Evolutionary conservation across 164 flowering plant genomes (phyloP).

Genomic region (Nelumbo lutea): DNA sequence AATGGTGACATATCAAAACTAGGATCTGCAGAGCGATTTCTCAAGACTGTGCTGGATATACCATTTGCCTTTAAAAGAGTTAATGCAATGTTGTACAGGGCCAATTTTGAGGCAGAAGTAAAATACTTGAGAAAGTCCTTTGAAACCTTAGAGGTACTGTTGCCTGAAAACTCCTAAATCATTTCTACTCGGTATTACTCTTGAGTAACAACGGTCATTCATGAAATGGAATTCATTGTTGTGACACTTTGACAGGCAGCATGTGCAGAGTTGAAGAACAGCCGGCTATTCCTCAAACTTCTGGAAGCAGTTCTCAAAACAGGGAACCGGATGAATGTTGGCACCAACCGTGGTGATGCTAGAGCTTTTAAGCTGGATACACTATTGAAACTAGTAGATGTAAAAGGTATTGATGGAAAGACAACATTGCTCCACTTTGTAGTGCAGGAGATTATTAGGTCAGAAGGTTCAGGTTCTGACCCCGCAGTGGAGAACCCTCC

Average conservation of each 20-base stretch:
- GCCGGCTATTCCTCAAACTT: conserved; percentile 85
- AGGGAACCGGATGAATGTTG: conserved; percentile 97
- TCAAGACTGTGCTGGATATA: conserved; percentile 73
- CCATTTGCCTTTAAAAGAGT: conserved; percentile 96
- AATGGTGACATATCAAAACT: conserved; percentile 69
- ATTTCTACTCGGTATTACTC: neutral
- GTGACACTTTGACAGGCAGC: conserved; percentile 57
- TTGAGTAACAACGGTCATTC: neutral
- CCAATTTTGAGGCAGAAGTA: conserved; percentile 87
- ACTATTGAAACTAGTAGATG: conserved; percentile 78
- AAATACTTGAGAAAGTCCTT: conserved; percentile 75
- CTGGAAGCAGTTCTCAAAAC: conserved; percentile 96
- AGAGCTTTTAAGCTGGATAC: conserved; percentile 92
- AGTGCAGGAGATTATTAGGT: conserved; percentile 89
- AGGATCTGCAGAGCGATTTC: conserved; percentile 94
- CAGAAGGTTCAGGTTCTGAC: conserved; percentile 51
- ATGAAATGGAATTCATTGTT: conserved; percentile 12
- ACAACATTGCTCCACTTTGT: conserved; percentile 97
- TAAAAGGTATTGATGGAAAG: conserved; percentile 94
- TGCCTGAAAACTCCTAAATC: conserved; percentile 4
- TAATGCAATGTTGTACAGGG: conserved; percentile 92
- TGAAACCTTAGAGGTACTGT: conserved; percentile 81
- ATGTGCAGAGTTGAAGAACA: conserved; percentile 78
- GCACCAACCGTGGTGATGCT: conserved; percentile 95
- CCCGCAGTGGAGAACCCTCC: conserved; percentile 26